A percentile compares a stretch with the other conserved stretches of the same genome.
These are phyloP conservation scores for Lachancea mirantina DNA, from an alignment of 805 yeast species.

Conservation along the genomic window DNA sequence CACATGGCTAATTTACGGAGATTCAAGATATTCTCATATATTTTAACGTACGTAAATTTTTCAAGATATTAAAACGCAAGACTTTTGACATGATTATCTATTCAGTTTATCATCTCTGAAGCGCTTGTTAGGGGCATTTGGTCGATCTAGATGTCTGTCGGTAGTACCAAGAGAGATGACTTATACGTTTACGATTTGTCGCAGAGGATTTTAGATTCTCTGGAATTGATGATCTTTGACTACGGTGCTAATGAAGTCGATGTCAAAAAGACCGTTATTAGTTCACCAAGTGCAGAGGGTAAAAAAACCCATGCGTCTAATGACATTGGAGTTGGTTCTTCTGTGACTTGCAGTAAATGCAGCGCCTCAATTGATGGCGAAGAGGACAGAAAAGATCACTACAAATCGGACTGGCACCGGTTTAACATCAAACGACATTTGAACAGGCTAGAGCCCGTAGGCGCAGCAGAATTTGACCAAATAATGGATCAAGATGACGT, in stretches of 20 bases:
- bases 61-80: too few species aligned
- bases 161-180: slow-evolving; percentile 30
- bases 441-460: slow-evolving; percentile 38
- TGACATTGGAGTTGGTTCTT: slow-evolving; percentile 5
- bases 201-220: slow-evolving; percentile 35
- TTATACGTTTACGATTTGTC: slow-evolving; percentile 46
- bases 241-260: slow-evolving; percentile 36
- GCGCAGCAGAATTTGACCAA: slow-evolving; percentile 53
- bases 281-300: neutral
- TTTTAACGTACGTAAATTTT: too few species aligned
- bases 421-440: slow-evolving; percentile 51
- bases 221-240: slow-evolving; percentile 52
- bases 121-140: too few species aligned
- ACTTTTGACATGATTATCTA: too few species aligned
- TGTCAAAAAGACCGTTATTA: slow-evolving; percentile 4
- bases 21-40: too few species aligned
- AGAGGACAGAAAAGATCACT: slow-evolving; percentile 36
- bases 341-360: slow-evolving; percentile 22
- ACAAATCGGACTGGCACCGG: slow-evolving; percentile 51
- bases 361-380: slow-evolving; percentile 13
- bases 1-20: too few species aligned
- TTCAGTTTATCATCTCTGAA: too few species aligned
- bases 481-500: slow-evolving; percentile 34
- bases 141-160: too few species aligned
- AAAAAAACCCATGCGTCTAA: slow-evolving; percentile 6